Conservation (phyloP, 306 rosid species). For the Castanopsis chinensis region DNA sequence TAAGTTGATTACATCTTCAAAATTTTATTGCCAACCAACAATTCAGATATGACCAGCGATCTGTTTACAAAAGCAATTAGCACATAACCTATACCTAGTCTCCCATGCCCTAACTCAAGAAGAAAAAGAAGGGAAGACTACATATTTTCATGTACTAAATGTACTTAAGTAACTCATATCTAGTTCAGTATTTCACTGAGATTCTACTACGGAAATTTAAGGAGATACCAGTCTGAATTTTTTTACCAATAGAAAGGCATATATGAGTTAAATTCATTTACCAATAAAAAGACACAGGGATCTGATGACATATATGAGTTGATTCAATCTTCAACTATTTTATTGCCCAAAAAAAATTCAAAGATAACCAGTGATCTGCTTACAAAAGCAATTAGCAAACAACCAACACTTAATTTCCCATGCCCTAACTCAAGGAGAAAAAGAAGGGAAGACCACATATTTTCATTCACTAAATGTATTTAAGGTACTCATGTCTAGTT, state of each 20-base stretch:
- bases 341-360: background rate
- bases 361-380: too few relatives aligned
- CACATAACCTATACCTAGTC: background rate
- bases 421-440: background rate
- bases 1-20: background rate
- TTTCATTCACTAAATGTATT: background rate
- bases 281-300: too few relatives aligned
- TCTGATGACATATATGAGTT: too few relatives aligned
- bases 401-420: background rate
- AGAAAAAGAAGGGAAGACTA: background rate
- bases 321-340: background rate
- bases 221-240: constrained; percentile 18
- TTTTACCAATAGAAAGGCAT: background rate
- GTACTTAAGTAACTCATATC: background rate
- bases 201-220: background rate
- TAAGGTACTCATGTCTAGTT: background rate
- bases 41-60: background rate
- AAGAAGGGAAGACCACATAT: background rate
- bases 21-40: too few relatives aligned
- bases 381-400: background rate
- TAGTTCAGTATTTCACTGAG: background rate
- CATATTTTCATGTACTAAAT: background rate
- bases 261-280: background rate
- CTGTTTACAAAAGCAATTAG: background rate
- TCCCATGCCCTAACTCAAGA: background rate